These are phyloP conservation scores for Psilocybe azurescens DNA, from an alignment of 768 basidiomycete genomes.

Conservation along the genomic window DNA sequence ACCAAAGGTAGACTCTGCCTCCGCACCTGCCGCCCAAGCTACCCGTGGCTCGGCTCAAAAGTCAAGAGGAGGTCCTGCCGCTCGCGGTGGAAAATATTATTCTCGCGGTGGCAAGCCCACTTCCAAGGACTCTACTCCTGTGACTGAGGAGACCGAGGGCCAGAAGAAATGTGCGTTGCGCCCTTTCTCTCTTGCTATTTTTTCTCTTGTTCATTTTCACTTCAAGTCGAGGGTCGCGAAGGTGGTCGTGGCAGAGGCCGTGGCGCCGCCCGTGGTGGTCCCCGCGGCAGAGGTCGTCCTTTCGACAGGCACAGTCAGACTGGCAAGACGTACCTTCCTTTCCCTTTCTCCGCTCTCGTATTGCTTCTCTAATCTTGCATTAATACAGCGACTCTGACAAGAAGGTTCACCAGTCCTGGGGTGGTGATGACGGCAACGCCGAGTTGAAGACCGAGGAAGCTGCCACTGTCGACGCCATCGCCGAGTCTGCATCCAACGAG, in stretches of 20 bases:
- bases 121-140: slow-evolving; percentile 41
- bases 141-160: slow-evolving; percentile 37
- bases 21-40: slow-evolving; percentile 53
- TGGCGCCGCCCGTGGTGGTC: slow-evolving; percentile 51
- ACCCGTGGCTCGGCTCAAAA: slow-evolving; percentile 47
- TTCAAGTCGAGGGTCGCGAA: slow-evolving; percentile 43
- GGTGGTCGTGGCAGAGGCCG: slow-evolving; percentile 52
- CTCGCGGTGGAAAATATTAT: slow-evolving; percentile 66
- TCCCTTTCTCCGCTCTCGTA: neutral
- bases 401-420: slow-evolving; percentile 95
- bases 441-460: slow-evolving; percentile 85
- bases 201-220: slow-evolving; percentile 21
- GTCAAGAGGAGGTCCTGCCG: slow-evolving; percentile 31
- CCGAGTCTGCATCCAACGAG: slow-evolving; percentile 52
- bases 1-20: slow-evolving; percentile 30
- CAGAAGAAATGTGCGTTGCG: slow-evolving; percentile 34
- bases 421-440: slow-evolving; percentile 84
- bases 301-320: slow-evolving; percentile 90
- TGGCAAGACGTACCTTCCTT: slow-evolving; percentile 71
- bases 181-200: slow-evolving; percentile 14
- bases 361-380: slow-evolving; percentile 16
- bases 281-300: slow-evolving; percentile 70
- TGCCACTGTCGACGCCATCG: slow-evolving; percentile 72
- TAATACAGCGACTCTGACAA: slow-evolving; percentile 85
- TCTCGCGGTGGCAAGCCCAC: slow-evolving; percentile 57